phyloP scores from a whole-genome alignment of 2,329 filamentous ascomycete genomes.

The Diplodia sapinea region DNA sequence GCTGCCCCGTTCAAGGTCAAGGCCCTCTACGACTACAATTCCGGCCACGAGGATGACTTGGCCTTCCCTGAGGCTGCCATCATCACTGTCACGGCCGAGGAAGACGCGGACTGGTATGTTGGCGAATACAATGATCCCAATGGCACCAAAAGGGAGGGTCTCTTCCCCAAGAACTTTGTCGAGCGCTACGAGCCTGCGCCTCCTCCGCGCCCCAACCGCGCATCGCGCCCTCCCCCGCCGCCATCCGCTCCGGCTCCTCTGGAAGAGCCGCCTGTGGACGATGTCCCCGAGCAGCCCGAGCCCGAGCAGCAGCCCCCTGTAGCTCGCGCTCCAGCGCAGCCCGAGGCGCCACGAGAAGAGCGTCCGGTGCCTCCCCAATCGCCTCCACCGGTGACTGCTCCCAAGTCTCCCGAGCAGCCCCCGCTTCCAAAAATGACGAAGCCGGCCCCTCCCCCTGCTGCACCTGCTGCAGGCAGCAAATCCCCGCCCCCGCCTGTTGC shows the following conservation, averaged over 20 bases:
- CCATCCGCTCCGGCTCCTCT: slow-evolving; percentile 43
- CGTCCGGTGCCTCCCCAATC: slow-evolving; percentile 35
- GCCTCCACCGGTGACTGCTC: slow-evolving; percentile 45
- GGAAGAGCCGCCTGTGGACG: slow-evolving; percentile 8
- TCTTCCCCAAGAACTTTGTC: slow-evolving; percentile 97
- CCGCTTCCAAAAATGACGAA: slow-evolving; percentile 43
- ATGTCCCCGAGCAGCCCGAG: slow-evolving; percentile 11
- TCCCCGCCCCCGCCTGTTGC: slow-evolving; percentile 70
- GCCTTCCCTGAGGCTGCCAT: slow-evolving; percentile 84
- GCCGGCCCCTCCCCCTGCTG: slow-evolving; percentile 45
- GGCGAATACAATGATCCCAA: slow-evolving; percentile 82
- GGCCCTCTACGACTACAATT: slow-evolving; percentile 92
- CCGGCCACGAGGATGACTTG: slow-evolving; percentile 92
- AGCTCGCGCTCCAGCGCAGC: slow-evolving; percentile 17
- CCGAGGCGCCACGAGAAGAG: slow-evolving; percentile 18
- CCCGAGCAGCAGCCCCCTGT: slow-evolving; percentile 20
- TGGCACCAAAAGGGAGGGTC: slow-evolving; percentile 78
- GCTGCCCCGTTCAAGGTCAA: slow-evolving; percentile 78
- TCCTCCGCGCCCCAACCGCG: slow-evolving; percentile 81
- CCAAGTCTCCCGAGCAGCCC: slow-evolving; percentile 49
- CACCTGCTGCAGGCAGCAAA: slow-evolving; percentile 50
- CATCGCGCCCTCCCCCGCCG: slow-evolving; percentile 57
- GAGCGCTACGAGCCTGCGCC: slow-evolving; percentile 92
- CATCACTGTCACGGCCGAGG: slow-evolving; percentile 90
- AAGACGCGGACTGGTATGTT: slow-evolving; percentile 92